Evolutionary conservation across 2,329 filamentous ascomycete genomes (phyloP).

Genomic region (Talaromyces sp.): DNA sequence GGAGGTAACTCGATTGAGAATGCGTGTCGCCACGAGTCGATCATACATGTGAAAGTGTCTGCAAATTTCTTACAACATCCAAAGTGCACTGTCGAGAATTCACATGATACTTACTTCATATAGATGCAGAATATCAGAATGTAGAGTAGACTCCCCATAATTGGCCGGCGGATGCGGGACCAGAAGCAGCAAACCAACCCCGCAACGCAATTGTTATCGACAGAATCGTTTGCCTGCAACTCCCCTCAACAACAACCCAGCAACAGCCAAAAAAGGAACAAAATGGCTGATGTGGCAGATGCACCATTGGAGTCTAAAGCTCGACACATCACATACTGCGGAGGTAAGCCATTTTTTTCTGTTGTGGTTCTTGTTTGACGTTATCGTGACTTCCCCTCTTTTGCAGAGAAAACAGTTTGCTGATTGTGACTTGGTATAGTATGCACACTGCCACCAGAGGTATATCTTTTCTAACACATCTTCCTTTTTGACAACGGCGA

Average conservation of each 20-base stretch:
- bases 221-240: not conserved
- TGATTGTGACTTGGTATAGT: constrained; percentile 37
- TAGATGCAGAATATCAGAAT: too few relatives aligned
- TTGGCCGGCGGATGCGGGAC: not conserved
- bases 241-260: not conserved
- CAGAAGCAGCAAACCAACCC: not conserved
- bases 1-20: not conserved
- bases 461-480: constrained; percentile 28
- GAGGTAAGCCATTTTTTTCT: constrained; percentile 39
- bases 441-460: constrained; percentile 63
- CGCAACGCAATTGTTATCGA: not conserved
- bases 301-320: constrained; percentile 41
- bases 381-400: not conserved
- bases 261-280: constrained; percentile 1
- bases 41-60: not conserved
- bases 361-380: not conserved
- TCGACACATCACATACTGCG: constrained; percentile 58
- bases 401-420: constrained; percentile 4
- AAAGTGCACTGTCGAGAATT: not conserved
- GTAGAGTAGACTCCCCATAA: not conserved
- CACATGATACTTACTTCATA: not conserved
- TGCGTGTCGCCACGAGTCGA: not conserved
- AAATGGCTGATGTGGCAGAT: constrained; percentile 33
- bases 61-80: too few relatives aligned
- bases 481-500: not conserved